Conservation (phyloP, 2,329 filamentous ascomycete genomes). For the Aurifilum marmelostoma region DNA sequence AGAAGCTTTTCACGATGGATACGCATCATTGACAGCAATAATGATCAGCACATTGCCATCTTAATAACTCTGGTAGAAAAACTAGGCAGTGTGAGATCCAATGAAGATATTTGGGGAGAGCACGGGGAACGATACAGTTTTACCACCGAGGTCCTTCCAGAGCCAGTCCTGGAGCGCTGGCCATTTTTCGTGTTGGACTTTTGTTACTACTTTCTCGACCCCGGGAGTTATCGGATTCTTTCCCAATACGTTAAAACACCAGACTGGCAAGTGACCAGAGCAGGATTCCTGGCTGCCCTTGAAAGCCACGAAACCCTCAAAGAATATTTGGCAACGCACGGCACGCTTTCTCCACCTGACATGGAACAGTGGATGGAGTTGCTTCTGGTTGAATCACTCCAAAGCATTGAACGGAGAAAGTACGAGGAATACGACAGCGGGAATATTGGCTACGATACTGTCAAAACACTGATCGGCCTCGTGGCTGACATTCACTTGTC, state of each 20-base stretch:
- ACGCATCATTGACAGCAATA: not conserved
- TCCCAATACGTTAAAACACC: not conserved
- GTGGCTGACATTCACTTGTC: not conserved
- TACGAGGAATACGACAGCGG: not conserved
- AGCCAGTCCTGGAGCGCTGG: not conserved
- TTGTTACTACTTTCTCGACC: not conserved
- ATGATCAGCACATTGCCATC: not conserved
- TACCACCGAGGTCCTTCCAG: fast-evolving
- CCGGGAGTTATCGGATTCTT: not conserved
- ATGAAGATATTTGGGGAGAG: too few species aligned
- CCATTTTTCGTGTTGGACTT: not conserved
- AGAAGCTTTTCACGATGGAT: fast-evolving
- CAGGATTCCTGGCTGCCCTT: not conserved
- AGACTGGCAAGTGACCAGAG: not conserved
- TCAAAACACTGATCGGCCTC: not conserved
- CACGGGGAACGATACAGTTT: too few species aligned
- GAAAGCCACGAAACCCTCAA: not conserved
- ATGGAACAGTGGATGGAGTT: not conserved
- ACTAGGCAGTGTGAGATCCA: too few species aligned
- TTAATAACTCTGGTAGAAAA: not conserved
- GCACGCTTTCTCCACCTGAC: not conserved
- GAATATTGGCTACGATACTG: not conserved
- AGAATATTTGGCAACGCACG: not conserved
- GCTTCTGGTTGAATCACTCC: not conserved
- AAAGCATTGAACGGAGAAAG: not conserved